Base-by-base conservation (phyloP, 331 rosid genomes). In the Pyrus hybrid region DNA sequence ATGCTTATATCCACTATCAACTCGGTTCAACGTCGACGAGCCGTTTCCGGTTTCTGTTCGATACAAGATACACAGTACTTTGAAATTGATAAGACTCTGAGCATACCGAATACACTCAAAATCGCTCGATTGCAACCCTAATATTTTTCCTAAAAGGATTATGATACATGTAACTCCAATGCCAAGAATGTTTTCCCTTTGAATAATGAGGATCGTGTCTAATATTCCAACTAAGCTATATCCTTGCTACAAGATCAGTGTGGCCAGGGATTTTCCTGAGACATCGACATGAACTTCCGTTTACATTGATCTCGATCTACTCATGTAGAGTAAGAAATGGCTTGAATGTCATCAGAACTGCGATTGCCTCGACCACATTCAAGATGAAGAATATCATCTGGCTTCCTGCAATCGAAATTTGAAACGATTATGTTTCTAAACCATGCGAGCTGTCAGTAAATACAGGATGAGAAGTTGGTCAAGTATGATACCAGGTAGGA, bases 401-500 rank as follows among this genome's bases (percentile, higher is more conserved):
- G 25, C 76, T 22, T 23, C 96, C 96, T 90, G 82, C 84, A 88
- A 5, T 43, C 13, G 1, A 5, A 72, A 37, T 18, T 45, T 18
- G 20, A 26, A 58, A 10, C 33, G n/a, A 29, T 56, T 30, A 71
- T 54, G 22, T 71, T 53, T 54, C 32, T 20, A 53, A 30, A n/a
- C 49, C n/a, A 26, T 69, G 7, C 22, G 1, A 16, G 4, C 20
- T 25, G 74, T 28, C 11, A 4, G 16, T 49, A 51, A 63, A 33
- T 51, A 13, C 33, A 4, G 23, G 71, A 71, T 71, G 64, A 62
- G 26, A 41, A 7, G 22, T 51, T 65, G 17, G 63, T 71, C 4
- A 23, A 53, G 62, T 32, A 64, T 28, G n/a, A 20, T 84, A 92
- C 97, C 94, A 20, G 97, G 97, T 13, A 93, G 93, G 63, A 84